Evolutionary conservation across 345 rosid genomes (phyloP).

Genomic region (Dipteronia dyeriana): DNA sequence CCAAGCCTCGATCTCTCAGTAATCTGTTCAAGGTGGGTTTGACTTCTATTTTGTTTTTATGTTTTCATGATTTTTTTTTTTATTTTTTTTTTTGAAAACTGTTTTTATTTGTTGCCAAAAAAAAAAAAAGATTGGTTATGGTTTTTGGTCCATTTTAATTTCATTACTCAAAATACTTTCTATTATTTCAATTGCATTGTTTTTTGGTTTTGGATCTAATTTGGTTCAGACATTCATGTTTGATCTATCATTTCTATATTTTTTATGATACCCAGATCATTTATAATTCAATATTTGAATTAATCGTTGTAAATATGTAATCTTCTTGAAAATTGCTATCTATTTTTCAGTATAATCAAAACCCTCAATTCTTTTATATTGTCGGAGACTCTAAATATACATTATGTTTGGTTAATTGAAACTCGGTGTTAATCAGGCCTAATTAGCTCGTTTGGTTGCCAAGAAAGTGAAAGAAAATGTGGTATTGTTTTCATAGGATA

Average conservation of each 20-base stretch:
- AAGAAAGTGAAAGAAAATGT: background rate
- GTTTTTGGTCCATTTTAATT: too few species aligned
- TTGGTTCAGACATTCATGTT: background rate
- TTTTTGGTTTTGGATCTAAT: background rate
- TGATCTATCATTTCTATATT: constrained; percentile 6
- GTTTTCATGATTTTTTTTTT: background rate
- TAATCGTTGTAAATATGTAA: background rate
- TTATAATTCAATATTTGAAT: background rate
- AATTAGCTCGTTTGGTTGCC: constrained; percentile 3
- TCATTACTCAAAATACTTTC: background rate
- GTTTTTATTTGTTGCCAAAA: background rate
- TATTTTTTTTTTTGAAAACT: background rate
- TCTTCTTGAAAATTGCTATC: background rate
- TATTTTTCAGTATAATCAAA: background rate
- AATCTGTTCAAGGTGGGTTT: constrained; percentile 42
- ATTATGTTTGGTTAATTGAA: background rate
- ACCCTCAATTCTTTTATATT: background rate
- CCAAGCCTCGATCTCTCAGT: constrained; percentile 40
- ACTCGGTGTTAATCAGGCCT: background rate
- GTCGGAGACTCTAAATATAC: too few species aligned
- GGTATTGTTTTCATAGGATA: background rate
- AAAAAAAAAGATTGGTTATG: too few species aligned
- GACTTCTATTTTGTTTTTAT: background rate
- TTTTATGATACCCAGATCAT: too few species aligned
- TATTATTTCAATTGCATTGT: background rate